Conservation (phyloP, 23 red algal genomes). For the Gracilaria gracilis region DNA sequence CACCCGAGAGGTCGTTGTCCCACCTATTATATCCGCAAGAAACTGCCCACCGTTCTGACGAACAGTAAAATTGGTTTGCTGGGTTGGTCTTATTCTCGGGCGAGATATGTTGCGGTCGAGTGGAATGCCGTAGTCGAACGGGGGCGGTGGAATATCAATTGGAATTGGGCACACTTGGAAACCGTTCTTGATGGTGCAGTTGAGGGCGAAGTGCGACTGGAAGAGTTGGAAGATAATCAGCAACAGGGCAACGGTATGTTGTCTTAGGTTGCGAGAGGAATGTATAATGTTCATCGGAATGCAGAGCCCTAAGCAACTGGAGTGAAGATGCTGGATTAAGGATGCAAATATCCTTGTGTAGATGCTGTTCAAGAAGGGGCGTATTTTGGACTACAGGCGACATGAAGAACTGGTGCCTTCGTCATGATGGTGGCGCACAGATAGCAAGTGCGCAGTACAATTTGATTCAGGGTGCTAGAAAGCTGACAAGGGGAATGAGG, state of each 20-base stretch:
- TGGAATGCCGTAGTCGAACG: constrained; percentile 44
- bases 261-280: not conserved
- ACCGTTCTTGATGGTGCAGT: constrained; percentile 7
- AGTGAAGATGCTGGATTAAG: too few relatives aligned
- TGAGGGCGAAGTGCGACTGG: not conserved
- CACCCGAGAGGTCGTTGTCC: not conserved
- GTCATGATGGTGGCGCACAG: too few relatives aligned
- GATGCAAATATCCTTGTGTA: too few relatives aligned
- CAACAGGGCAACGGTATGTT: not conserved
- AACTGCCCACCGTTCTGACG: constrained; percentile 23
- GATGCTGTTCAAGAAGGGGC: too few relatives aligned
- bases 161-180: constrained; percentile 46
- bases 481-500: too few relatives aligned
- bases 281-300: not conserved
- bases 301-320: too few relatives aligned
- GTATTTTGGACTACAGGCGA: too few relatives aligned
- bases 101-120: constrained; percentile 49
- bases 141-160: constrained; percentile 40
- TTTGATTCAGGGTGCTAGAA: too few relatives aligned
- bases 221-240: not conserved
- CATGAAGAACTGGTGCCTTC: too few relatives aligned
- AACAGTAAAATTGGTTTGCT: constrained; percentile 3
- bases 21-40: constrained; percentile 23
- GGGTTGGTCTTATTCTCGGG: constrained; percentile 12
- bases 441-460: too few relatives aligned